Evolutionary conservation across 2,329 filamentous ascomycete genomes (phyloP), one percentile per base, ranked within the genome.

Genomic region (Fusarium sp.): DNA sequence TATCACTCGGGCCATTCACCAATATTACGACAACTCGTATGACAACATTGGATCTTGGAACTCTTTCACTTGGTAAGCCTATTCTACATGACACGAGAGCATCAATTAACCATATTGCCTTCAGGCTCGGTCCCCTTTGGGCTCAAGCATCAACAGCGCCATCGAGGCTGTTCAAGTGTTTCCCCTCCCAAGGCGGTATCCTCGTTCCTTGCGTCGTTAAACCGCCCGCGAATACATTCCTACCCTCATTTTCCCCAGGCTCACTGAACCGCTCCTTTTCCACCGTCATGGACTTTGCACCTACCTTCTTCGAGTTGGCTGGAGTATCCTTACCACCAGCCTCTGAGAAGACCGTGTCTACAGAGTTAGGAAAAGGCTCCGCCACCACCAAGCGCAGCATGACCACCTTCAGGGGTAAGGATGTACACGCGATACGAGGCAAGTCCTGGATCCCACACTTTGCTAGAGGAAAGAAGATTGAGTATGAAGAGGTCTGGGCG

Each of bases 351-450:
- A 56, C 27, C 1, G 13, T 56, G 13, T 29, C 52, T 14, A 33
- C 52, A 22, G 33, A 14, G 37, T 29, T 56, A 22, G 52, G 52
- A 7, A 56, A 14, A 20, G 52, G 52, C 18, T 56, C 52, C 6
- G 52, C 52, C 29, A 56, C 52, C n/a, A 14, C 18, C n/a, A 56
- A 13, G n/a, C 52, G 52, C 29, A 56, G 41, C n/a, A 67, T 37
- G 24, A 63, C 66, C 1, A 78, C 68, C 5, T 86, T 83, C 76
- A 78, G 80, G 35, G 86, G 84, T 6, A 84, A 87, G 4, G 82
- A 86, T 61, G 79, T 90, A 16, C 87, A 88, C 5, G 77, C 81
- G 5, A 86, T 89, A 84, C 86, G 88, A n/a, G 88, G 87, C 7
- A 73, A 67, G 59, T 73, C 70, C 24, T 76, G 72, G 72, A 72